Base-by-base conservation (phyloP, 2,329 filamentous ascomycete genomes). In the Penicillium brevicompactum region DNA sequence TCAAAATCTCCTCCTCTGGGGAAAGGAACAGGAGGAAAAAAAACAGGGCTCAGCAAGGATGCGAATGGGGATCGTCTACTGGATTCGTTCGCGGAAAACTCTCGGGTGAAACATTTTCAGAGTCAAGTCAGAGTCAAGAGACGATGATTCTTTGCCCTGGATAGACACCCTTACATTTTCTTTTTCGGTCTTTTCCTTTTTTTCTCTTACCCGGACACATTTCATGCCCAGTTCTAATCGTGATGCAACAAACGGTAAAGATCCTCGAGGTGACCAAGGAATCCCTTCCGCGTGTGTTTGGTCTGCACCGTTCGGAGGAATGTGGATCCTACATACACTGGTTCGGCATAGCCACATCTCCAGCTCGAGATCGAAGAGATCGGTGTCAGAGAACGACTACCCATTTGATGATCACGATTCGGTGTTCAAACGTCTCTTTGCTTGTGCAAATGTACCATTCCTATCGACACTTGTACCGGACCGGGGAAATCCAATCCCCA, bases 111-210 rank as follows among this genome's bases (percentile, higher is more conserved):
- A 55, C 52, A 50, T 45, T 30, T 4, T 32, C 32, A 54, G 41
- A 45, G 41, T 50, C 32, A 52, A 2, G 24, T 18, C 24, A 27
- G 24, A 27, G 24, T 27, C 24, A 4, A 5, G 8, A 24, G 13
- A 30, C 10, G 8, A 13, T 46, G 27, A 46, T 8, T 37, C 7
- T 38, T 5, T 22, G 34, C 37, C 44, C n/a, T 34, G 30, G 37
- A 30, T 47, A 24, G 42, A n/a, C 45, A 55, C 47, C 52, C 52
- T 55, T 55, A 55, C 52, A 30, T 51, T 41, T 51, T 8, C 10
- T n/a, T n/a, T n/a, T n/a, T 37, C 5, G n/a, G n/a, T 37, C 7
- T 37, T n/a, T 14, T n/a, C 13, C 34, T 13, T 14, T 32, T 13
- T 13, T 37, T 37, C 13, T n/a, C 8, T 27, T 5, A 27, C 8